phyloP scores from a whole-genome alignment of 495 filamentous ascomycete genomes.

The Neurospora sp. region DNA sequence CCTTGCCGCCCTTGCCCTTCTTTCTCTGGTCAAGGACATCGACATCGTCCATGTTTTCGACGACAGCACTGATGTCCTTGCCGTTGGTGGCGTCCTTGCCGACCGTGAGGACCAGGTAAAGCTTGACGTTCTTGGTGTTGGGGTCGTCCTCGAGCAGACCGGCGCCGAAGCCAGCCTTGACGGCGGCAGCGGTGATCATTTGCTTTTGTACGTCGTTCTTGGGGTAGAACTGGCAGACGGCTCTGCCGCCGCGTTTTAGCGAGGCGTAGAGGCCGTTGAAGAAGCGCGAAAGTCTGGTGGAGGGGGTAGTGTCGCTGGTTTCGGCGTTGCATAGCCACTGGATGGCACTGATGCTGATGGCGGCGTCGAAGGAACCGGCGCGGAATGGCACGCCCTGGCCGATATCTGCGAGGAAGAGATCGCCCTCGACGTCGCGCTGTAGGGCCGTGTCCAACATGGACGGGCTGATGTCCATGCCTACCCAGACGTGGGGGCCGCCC shows the following conservation, averaged over 20 bases:
- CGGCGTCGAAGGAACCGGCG: conserved; percentile 85
- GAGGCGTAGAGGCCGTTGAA: conserved; percentile 87
- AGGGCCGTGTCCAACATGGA: conserved; percentile 90
- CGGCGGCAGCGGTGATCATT: conserved; percentile 83
- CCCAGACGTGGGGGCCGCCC: conserved; percentile 83
- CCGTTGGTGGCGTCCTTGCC: conserved; percentile 62
- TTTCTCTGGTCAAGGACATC: conserved; percentile 66
- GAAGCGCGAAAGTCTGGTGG: conserved; percentile 68
- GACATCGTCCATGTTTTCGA: conserved; percentile 79
- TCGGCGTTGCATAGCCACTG: conserved; percentile 99
- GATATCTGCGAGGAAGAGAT: conserved; percentile 84
- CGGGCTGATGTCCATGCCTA: conserved; percentile 89
- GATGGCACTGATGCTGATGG: conserved; percentile 86
- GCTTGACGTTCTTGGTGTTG: conserved; percentile 86
- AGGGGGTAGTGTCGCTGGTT: conserved; percentile 65
- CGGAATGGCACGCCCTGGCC: conserved; percentile 94
- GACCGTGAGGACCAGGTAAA: conserved; percentile 89
- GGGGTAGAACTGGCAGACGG: conserved; percentile 96
- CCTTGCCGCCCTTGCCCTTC: conserved; percentile 39
- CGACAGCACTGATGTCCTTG: conserved; percentile 75
- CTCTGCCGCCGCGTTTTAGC: conserved; percentile 73
- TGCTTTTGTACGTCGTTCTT: conserved; percentile 84
- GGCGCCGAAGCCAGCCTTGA: conserved; percentile 90
- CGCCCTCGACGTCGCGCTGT: conserved; percentile 84
- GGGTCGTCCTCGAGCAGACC: conserved; percentile 92